A percentile compares a stretch with the other conserved stretches of the same genome.
Conservation (phyloP, 805 yeast species). For the Komagataella kurtzmanii region DNA sequence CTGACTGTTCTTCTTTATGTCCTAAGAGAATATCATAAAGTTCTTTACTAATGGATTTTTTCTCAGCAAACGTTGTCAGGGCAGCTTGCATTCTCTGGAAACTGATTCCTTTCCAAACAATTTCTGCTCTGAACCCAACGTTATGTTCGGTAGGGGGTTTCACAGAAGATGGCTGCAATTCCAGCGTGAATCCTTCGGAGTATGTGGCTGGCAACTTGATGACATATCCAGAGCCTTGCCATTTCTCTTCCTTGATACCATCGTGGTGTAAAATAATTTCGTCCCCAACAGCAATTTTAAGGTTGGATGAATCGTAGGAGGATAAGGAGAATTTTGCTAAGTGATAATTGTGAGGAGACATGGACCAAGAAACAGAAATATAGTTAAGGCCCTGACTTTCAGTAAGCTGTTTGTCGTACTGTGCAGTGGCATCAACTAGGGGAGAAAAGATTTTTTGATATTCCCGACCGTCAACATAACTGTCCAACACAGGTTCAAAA, state of each 20-base stretch:
- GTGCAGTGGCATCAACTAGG: slow-evolving; percentile 68
- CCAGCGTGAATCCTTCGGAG: slow-evolving; percentile 61
- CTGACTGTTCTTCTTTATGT: slow-evolving; percentile 53
- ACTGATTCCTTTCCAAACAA: slow-evolving; percentile 81
- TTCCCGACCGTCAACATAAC: slow-evolving; percentile 73
- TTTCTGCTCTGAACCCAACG: slow-evolving; percentile 68
- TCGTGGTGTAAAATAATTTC: slow-evolving; percentile 56
- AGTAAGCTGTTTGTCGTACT: slow-evolving; percentile 57
- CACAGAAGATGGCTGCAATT: slow-evolving; percentile 29
- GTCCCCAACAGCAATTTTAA: slow-evolving; percentile 76
- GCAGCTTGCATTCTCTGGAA: slow-evolving; percentile 80
- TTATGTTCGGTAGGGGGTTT: slow-evolving; percentile 47
- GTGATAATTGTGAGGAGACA: slow-evolving; percentile 50
- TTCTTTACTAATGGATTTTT: slow-evolving; percentile 57
- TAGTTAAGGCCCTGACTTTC: slow-evolving; percentile 71
- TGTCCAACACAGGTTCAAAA: slow-evolving; percentile 56
- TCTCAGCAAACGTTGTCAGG: slow-evolving; percentile 56
- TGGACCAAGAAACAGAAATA: slow-evolving; percentile 61
- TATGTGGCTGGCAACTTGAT: slow-evolving; percentile 55
- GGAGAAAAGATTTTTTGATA: slow-evolving; percentile 83
- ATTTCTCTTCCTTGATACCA: slow-evolving; percentile 41
- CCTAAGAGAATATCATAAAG: slow-evolving; percentile 73
- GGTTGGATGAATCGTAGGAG: slow-evolving; percentile 47
- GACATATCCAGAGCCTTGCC: slow-evolving; percentile 67
- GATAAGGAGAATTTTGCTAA: slow-evolving; percentile 59